Base-by-base conservation (phyloP, 2,329 filamentous ascomycete genomes). In the Aspergillus udagawae region DNA sequence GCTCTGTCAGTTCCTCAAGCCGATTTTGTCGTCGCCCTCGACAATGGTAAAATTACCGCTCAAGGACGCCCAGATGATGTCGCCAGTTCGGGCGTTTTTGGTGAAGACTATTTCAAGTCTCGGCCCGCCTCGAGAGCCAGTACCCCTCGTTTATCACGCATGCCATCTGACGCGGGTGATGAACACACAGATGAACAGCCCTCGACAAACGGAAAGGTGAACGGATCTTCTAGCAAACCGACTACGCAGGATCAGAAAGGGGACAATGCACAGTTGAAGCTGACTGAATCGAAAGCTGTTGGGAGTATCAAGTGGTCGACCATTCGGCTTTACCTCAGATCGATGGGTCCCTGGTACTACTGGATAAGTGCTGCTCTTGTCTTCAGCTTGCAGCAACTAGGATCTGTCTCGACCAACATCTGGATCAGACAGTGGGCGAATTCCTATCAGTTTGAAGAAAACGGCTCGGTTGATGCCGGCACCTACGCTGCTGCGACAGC, bases 301-400 rank as follows among this genome's bases (percentile, higher is more conserved):
- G 94, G 94, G 28, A 88, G 92, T 44, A 91, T 99, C 66, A 94
- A 96, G 72, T 87, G 91, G 82, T 82, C 85, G 23, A 92, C 96
- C 52, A 89, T 99, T 67, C 79, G 86, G 59, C 85, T 96, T 70
- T 99, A 99, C 71, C 83, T 99, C 20, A 78, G 77, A 58, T 85
- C 92, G 62, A 99, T 99, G 94, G 94, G 94, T n/a, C 83, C 88
- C 4, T 96, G 92, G 91, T 92, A 91, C 82, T 99, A 96, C 77
- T 99, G 94, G 94, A 73, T 88, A 50, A 77, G 90, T 38, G 89
- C 92, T 21, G 76, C 86, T 14, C 64, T 86, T 4, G 87, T 92
- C 41, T 97, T 99, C 69, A 82, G 82, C 28, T 77, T 88, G 48
- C 92, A 97, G 70, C 94, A 99, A 71, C 73, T 96, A 35, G 89